These are phyloP conservation scores for Vitis cinerea DNA, from an alignment of 164 flowering plant genomes.

Conservation along the genomic window DNA sequence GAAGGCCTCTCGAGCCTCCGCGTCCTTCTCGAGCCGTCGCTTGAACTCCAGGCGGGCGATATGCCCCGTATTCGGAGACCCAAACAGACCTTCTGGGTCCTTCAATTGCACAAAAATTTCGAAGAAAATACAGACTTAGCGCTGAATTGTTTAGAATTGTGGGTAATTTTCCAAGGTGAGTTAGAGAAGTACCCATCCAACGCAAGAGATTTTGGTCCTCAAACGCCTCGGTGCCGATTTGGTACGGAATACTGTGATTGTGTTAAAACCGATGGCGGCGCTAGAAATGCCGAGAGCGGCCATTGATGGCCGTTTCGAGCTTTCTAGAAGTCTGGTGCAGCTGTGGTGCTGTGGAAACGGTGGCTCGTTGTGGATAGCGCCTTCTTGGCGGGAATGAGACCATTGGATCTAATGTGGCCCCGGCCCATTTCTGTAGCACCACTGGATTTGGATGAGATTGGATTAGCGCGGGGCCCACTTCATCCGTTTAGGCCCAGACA, in stretches of 20 bases:
- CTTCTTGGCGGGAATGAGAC: too few species aligned
- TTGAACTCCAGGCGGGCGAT: constrained; percentile 70
- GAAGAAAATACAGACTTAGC: background rate
- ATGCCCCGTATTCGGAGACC: constrained; percentile 72
- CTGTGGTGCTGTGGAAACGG: too few species aligned
- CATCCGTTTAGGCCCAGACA: too few species aligned
- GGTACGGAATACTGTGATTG: background rate
- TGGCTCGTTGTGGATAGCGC: too few species aligned
- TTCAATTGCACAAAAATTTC: constrained; percentile 30
- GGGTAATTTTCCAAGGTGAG: background rate
- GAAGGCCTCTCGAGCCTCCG: constrained; percentile 75
- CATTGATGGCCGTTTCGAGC: background rate
- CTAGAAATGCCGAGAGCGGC: background rate
- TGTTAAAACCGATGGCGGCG: too few species aligned
- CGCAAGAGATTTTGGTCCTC: constrained; percentile 44
- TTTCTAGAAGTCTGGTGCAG: background rate
- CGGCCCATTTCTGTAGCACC: too few species aligned
- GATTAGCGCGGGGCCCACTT: too few species aligned
- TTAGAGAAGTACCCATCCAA: constrained; percentile 51
- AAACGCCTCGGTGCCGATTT: background rate
- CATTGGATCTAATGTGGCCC: too few species aligned
- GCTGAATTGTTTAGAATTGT: background rate
- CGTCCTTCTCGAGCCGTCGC: constrained; percentile 66
- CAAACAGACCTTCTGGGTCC: constrained; percentile 91
- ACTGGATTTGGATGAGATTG: too few species aligned